Evolutionary conservation across 2,329 filamentous ascomycete genomes (phyloP).

Genomic region (Neodidymelliopsis sp.): DNA sequence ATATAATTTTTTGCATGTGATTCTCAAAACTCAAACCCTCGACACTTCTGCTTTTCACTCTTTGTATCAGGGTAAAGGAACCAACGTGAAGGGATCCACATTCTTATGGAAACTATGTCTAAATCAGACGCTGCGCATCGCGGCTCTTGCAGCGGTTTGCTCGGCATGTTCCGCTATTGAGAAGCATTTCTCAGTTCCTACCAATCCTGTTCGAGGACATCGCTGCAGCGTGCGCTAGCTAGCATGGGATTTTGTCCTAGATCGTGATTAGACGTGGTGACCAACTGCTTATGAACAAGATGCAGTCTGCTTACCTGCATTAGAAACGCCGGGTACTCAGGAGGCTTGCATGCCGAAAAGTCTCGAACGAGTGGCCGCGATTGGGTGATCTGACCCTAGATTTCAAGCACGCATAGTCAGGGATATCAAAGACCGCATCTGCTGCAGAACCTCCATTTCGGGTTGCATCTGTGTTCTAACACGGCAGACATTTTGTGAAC

Average conservation of each 20-base stretch:
- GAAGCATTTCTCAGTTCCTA: slow-evolving; percentile 2
- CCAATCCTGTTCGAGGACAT: not conserved
- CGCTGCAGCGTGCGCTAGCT: not conserved
- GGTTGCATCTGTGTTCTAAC: not conserved
- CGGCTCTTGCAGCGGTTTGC: not conserved
- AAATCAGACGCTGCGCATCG: not conserved
- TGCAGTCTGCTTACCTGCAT: slow-evolving; percentile 27
- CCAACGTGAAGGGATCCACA: too few relatives aligned
- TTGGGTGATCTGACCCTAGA: too few relatives aligned
- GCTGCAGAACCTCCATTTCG: not conserved
- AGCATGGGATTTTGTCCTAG: not conserved
- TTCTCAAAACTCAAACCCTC: not conserved
- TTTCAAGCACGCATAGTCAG: too few relatives aligned
- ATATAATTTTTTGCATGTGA: too few relatives aligned
- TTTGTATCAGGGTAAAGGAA: too few relatives aligned
- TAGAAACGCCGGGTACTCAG: slow-evolving; percentile 11
- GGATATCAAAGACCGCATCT: slow-evolving; percentile 29
- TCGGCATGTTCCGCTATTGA: not conserved
- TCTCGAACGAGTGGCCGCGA: slow-evolving; percentile 14
- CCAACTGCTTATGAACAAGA: slow-evolving; percentile 30
- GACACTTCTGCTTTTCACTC: not conserved
- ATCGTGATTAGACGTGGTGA: not conserved
- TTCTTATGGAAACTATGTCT: too few relatives aligned
- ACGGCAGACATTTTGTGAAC: not conserved
- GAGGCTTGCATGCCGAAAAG: slow-evolving; percentile 17